A percentile compares a stretch with the other conserved stretches of the same genome.
Conservation (phyloP, 2,329 filamentous ascomycete genomes). For the Macrophomina phaseolina region DNA sequence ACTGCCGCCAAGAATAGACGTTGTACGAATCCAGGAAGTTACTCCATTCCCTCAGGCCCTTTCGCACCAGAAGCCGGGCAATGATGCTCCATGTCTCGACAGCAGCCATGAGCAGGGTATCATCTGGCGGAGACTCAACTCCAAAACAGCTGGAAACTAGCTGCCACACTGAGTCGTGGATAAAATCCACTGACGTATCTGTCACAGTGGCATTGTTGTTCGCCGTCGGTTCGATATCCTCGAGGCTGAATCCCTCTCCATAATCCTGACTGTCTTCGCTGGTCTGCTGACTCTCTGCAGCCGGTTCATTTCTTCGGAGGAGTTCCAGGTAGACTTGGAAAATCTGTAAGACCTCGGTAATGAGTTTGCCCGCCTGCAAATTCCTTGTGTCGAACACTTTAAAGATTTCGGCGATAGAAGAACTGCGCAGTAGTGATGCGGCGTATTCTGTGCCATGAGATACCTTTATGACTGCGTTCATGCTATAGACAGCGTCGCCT, state of each 20-base stretch:
- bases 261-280: slow-evolving; percentile 70
- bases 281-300: slow-evolving; percentile 38
- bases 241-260: slow-evolving; percentile 63
- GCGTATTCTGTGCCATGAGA: slow-evolving; percentile 49
- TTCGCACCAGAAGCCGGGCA: slow-evolving; percentile 54
- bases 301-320: slow-evolving; percentile 30
- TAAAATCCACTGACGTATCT: slow-evolving; percentile 40
- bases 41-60: slow-evolving; percentile 57
- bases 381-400: slow-evolving; percentile 59
- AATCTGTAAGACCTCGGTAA: slow-evolving; percentile 58
- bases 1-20: slow-evolving; percentile 55
- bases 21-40: slow-evolving; percentile 62
- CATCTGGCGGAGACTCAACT: slow-evolving; percentile 61
- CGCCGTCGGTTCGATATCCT: slow-evolving; percentile 45
- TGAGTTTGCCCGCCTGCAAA: slow-evolving; percentile 50
- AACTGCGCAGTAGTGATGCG: slow-evolving; percentile 50
- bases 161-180: slow-evolving; percentile 57
- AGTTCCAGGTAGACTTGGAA: slow-evolving; percentile 41
- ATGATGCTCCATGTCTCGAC: slow-evolving; percentile 62
- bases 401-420: slow-evolving; percentile 54
- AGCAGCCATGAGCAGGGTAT: slow-evolving; percentile 57
- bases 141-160: slow-evolving; percentile 68
- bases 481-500: slow-evolving; percentile 57
- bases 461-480: slow-evolving; percentile 55
- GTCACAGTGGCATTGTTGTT: slow-evolving; percentile 27